Evolutionary conservation across 441 rosid genomes (phyloP), one percentile per base, ranked within the genome.

Genomic region (Biscutella laevigata): DNA sequence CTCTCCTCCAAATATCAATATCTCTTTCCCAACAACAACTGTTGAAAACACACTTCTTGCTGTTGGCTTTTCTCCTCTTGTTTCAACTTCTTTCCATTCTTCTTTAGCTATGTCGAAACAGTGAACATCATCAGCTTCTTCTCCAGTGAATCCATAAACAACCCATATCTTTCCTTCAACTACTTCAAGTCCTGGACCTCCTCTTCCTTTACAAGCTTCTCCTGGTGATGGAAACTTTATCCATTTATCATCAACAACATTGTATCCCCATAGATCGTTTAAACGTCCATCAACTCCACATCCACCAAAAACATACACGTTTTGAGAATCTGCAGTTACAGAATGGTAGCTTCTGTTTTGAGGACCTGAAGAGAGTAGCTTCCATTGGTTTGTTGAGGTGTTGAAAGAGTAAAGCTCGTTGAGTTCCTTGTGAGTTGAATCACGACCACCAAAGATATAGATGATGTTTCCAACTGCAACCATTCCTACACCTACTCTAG

Each of bases 401-500:
- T 90, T 74, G 38, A 82, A 84, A 56, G 83, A 77, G 70, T 84
- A 87, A 0, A 87, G 70, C 74, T 84, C 88, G 40, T 81, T 74
- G 15, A 86, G 83, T 71, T 84, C 92, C 68, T 69, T 66, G 37
- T 79, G 89, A 10, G 74, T 58, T 5, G 56, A 13, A 33, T 90
- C 98, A 36, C 98, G 71, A 6, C 98, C 98, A 13, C 96, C 96
- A 45, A 90, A 90, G 15, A 90, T 72, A 28, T 79, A 87, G 36
- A 84, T 75, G 58, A 73, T 74, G 17, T 45, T 19, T 7, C 80
- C 88, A 0, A 82, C 76, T 0, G 88, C 60, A 10, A 87, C 83
- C 95, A 87, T 87, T 2, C 80, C 68, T 61, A 87, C 98, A 0
- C 98, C 98, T 0, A 90, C 94, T 1, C 95, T 84, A 2, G 92